phyloP scores from a whole-genome alignment of 2,329 filamentous ascomycete genomes.

The Elsinoe necatrix region DNA sequence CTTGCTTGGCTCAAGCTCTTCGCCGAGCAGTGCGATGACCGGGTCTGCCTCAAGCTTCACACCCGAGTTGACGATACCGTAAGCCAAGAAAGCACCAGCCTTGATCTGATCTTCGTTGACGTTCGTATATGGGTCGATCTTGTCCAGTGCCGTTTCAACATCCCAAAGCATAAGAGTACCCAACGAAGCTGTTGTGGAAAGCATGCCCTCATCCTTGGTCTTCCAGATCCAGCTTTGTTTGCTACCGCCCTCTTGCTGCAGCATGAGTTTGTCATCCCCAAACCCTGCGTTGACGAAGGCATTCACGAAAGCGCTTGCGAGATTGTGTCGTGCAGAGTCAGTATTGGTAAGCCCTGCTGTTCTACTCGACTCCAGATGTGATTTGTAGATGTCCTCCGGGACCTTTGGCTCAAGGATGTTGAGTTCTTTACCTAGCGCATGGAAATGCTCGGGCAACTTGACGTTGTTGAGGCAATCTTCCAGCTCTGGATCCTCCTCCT shows the following conservation, averaged over 20 bases:
- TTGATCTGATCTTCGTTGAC: constrained; percentile 74
- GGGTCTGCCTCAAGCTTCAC: constrained; percentile 85
- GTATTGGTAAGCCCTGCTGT: constrained; percentile 89
- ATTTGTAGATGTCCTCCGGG: constrained; percentile 99
- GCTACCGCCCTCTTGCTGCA: constrained; percentile 62
- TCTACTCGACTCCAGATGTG: constrained; percentile 88
- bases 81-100: constrained; percentile 84
- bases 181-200: constrained; percentile 88
- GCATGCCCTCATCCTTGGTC: constrained; percentile 96
- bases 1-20: constrained; percentile 71
- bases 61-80: constrained; percentile 91
- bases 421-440: constrained; percentile 84
- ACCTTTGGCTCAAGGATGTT: constrained; percentile 96
- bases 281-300: constrained; percentile 95
- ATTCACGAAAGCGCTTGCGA: constrained; percentile 93
- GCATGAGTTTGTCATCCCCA: constrained; percentile 95
- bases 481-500: constrained; percentile 64
- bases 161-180: constrained; percentile 92
- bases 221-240: constrained; percentile 98
- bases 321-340: constrained; percentile 90
- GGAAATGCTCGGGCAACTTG: constrained; percentile 85
- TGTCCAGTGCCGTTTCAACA: constrained; percentile 81
- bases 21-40: constrained; percentile 75
- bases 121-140: constrained; percentile 91
- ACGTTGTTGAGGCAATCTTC: constrained; percentile 80